Conservation (phyloP, 1,284 basidiomycete species). For the Moniliophthora roreri region DNA sequence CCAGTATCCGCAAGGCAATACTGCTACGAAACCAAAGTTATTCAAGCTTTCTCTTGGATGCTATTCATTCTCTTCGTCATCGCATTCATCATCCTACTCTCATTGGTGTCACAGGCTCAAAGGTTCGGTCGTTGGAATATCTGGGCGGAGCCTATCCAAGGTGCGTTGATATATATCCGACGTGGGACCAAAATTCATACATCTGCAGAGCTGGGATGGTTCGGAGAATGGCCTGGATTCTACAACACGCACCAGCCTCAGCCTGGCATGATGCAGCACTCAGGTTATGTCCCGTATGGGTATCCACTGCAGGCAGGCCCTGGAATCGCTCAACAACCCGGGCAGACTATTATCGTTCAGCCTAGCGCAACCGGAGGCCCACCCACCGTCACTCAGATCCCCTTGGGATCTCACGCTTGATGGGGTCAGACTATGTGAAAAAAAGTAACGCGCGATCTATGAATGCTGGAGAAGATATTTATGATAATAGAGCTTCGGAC, state of each 20-base stretch:
- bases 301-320: constrained; percentile 19
- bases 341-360: constrained; percentile 70
- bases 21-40: constrained; percentile 77
- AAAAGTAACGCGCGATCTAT: neutral
- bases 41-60: constrained; percentile 78
- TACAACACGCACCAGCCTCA: constrained; percentile 38
- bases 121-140: constrained; percentile 37
- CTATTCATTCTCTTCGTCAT: constrained; percentile 57
- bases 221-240: constrained; percentile 48
- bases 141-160: constrained; percentile 45
- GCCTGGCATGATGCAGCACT: constrained; percentile 25
- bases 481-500: neutral
- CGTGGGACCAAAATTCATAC: neutral
- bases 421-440: constrained; percentile 12
- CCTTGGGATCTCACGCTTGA: constrained; percentile 33
- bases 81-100: constrained; percentile 37
- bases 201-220: constrained; percentile 47
- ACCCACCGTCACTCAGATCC: constrained; percentile 62
- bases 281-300: constrained; percentile 18
- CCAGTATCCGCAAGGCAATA: constrained; percentile 57
- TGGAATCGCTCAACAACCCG: constrained; percentile 38
- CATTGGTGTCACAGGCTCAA: constrained; percentile 39
- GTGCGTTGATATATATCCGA: constrained; percentile 23
- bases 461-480: neutral
- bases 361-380: constrained; percentile 60